Percentiles rank a stretch among this genome's conserved stretches.
These are phyloP conservation scores for Scutellaria minor DNA, from an alignment of 257 asterid genomes.

Conservation along the genomic window DNA sequence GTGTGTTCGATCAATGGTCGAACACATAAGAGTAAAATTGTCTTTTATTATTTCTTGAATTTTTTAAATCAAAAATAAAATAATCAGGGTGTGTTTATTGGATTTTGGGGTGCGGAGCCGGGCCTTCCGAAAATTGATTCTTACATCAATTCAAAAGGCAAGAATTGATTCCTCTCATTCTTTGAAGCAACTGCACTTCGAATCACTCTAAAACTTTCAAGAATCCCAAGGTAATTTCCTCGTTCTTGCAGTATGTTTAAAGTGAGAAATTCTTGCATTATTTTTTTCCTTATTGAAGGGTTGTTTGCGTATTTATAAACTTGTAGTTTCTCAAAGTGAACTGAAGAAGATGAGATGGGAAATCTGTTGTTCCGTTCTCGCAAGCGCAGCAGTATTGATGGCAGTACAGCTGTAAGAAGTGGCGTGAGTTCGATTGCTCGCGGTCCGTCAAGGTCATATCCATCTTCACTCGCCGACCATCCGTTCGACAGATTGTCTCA, in stretches of 20 bases:
- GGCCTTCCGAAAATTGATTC: neutral
- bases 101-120: too few species aligned
- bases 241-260: conserved; percentile 32
- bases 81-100: too few species aligned
- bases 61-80: too few species aligned
- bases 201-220: conserved; percentile 1
- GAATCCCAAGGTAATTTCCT: conserved; percentile 43
- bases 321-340: neutral
- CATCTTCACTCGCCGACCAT: conserved; percentile 27
- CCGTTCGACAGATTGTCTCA: conserved; percentile 36
- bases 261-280: neutral
- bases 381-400: conserved; percentile 23
- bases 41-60: too few species aligned
- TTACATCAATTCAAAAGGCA: conserved; percentile 12
- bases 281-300: neutral
- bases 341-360: conserved; percentile 51
- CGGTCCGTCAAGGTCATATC: conserved; percentile 6
- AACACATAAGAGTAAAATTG: too few species aligned
- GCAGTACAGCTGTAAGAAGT: conserved; percentile 7
- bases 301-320: conserved; percentile 7
- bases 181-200: neutral
- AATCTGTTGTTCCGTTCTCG: conserved; percentile 38
- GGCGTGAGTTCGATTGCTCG: conserved; percentile 10
- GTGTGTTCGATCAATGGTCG: too few species aligned
- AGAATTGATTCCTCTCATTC: conserved; percentile 32